phyloP scores from a whole-genome alignment of 495 filamentous ascomycete genomes.

The Ramalina intermedia region DNA sequence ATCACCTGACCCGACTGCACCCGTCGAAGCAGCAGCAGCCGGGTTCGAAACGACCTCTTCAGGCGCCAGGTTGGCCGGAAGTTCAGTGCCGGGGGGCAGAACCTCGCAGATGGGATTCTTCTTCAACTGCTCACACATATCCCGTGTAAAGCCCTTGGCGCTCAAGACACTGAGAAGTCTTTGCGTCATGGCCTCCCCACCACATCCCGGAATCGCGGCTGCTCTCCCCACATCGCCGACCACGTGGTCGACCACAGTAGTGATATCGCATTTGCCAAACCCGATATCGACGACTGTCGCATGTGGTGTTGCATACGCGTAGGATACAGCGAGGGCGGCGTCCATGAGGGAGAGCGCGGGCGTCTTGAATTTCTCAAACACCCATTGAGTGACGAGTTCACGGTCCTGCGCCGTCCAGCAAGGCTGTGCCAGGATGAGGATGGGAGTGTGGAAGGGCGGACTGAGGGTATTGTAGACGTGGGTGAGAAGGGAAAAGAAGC shows the following conservation, averaged over 20 bases:
- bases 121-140: conserved; percentile 95
- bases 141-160: conserved; percentile 54
- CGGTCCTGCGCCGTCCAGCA: conserved; percentile 73
- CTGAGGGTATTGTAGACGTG: conserved; percentile 79
- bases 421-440: conserved; percentile 74
- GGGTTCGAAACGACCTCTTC: conserved; percentile 45
- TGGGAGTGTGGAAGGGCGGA: conserved; percentile 84
- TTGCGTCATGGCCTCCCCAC: conserved; percentile 81
- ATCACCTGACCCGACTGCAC: conserved; percentile 26
- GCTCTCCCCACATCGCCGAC: conserved; percentile 47
- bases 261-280: conserved; percentile 79
- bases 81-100: conserved; percentile 48
- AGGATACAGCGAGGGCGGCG: conserved; percentile 65
- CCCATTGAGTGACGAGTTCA: conserved; percentile 72
- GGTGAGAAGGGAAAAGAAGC: conserved; percentile 78
- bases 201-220: conserved; percentile 51
- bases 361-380: conserved; percentile 93
- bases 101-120: conserved; percentile 79
- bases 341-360: conserved; percentile 81
- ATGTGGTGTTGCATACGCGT: conserved; percentile 61
- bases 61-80: conserved; percentile 36
- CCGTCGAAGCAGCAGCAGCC: conserved; percentile 39
- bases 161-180: conserved; percentile 54
- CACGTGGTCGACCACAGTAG: conserved; percentile 65
- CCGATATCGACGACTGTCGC: conserved; percentile 84